phyloP scores from a whole-genome alignment of 305 asterid species.

The Ajuga reptans region DNA sequence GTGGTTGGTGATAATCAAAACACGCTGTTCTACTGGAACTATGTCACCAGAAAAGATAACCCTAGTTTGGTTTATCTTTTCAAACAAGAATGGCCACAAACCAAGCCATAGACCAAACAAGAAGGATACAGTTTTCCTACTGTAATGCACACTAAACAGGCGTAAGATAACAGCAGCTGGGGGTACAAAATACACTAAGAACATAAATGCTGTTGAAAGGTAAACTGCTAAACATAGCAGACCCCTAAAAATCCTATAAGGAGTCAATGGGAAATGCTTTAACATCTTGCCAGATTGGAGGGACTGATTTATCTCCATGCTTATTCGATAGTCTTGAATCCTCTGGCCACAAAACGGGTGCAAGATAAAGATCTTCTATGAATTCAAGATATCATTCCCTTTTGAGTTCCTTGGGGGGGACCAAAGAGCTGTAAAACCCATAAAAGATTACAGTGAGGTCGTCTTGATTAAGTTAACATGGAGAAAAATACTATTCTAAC shows the following conservation, averaged over 20 bases:
- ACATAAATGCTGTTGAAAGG: slow-evolving; percentile 44
- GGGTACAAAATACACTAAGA: slow-evolving; percentile 52
- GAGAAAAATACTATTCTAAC: neutral
- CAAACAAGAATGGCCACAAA: slow-evolving; percentile 61
- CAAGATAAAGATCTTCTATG: slow-evolving; percentile 15
- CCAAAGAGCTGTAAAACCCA: slow-evolving; percentile 7
- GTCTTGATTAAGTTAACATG: neutral
- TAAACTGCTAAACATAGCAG: slow-evolving; percentile 39
- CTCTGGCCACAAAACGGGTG: slow-evolving; percentile 3
- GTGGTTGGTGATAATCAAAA: slow-evolving; percentile 50
- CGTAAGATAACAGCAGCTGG: slow-evolving; percentile 36
- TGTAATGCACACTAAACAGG: slow-evolving; percentile 39
- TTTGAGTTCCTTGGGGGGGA: neutral
- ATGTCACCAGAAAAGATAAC: slow-evolving; percentile 51
- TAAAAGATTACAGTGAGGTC: neutral
- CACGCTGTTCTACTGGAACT: slow-evolving; percentile 47
- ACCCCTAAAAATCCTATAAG: slow-evolving; percentile 49
- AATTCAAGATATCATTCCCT: slow-evolving; percentile 8
- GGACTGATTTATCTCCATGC: slow-evolving; percentile 31
- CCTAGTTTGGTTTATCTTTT: slow-evolving; percentile 49
- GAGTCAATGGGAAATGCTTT: slow-evolving; percentile 47
- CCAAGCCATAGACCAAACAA: slow-evolving; percentile 63
- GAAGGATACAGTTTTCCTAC: slow-evolving; percentile 39
- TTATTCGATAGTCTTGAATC: neutral
- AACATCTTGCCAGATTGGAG: slow-evolving; percentile 27